Evolutionary conservation across 2,329 filamentous ascomycete genomes (phyloP).

Genomic region (Xylaria digitata): DNA sequence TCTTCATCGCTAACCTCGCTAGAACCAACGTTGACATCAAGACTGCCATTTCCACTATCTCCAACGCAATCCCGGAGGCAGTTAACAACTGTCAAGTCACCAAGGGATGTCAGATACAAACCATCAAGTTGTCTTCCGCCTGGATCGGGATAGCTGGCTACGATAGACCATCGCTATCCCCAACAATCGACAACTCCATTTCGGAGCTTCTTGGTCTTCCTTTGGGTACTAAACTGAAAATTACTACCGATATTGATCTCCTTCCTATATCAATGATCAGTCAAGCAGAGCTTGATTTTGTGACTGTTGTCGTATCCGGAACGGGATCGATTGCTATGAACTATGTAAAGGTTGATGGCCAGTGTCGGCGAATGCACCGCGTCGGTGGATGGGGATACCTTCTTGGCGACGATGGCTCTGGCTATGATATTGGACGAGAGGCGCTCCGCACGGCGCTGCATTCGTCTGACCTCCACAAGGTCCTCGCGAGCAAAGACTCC

Average conservation of each 20-base stretch:
- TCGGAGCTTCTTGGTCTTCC: constrained; percentile 19
- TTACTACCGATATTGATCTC: constrained; percentile 30
- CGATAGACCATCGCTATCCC: constrained; percentile 19
- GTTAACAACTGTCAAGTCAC: constrained; percentile 16
- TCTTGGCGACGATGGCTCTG: constrained; percentile 35
- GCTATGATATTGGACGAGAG: constrained; percentile 32
- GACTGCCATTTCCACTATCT: constrained; percentile 23
- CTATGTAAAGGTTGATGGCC: constrained; percentile 22
- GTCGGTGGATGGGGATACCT: constrained; percentile 32
- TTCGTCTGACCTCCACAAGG: constrained; percentile 19
- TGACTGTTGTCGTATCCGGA: constrained; percentile 27
- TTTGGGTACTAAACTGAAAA: constrained; percentile 7
- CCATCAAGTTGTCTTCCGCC: constrained; percentile 22
- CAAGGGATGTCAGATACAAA: neutral
- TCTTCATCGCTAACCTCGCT: constrained; percentile 1
- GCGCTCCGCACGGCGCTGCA: constrained; percentile 27
- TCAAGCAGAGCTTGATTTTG: constrained; percentile 12
- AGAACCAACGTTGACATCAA: constrained; percentile 24
- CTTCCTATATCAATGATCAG: constrained; percentile 2
- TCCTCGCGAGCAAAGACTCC: neutral
- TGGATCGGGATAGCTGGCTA: constrained; percentile 35
- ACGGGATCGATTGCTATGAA: constrained; percentile 32
- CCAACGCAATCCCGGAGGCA: constrained; percentile 23
- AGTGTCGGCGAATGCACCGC: constrained; percentile 25
- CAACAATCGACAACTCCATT: constrained; percentile 3